Evolutionary conservation across 1,284 basidiomycete genomes (phyloP), one percentile per base, ranked within the genome.

Genomic region (Rhodotorula sp.): DNA sequence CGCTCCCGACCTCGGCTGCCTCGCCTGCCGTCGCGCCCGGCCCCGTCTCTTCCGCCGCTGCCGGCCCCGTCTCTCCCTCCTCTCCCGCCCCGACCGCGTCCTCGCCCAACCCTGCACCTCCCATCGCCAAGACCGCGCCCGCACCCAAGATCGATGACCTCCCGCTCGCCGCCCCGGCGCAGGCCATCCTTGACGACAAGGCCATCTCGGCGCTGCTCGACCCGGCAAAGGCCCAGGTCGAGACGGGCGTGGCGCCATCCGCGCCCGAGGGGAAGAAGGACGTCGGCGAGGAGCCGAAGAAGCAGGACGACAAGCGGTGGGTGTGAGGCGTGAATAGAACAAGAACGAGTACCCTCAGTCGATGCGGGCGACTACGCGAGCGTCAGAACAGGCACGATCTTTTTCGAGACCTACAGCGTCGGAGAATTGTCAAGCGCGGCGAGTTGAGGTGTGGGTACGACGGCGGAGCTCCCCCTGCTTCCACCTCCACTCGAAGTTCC

Each of bases 201-300:
- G 68, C 70, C 50, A 68, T 74, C 49, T 14, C 55, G 13, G 68
- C 55, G 46, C 9, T 76, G 25, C 61, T 76, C 23, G 73, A 72
- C n/a, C 72, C 72, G 5, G 73, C 68, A 0, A 55, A 58, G 54
- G 61, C 60, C 49, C 73, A 74, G 61, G 60, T 72, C 54, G 27
- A 66, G 45, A 53, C 62, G 23, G 68, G 73, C 9, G 34, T 66
- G 16, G 45, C 46, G 16, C 17, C n/a, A n/a, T n/a, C 60, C 7
- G 53, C 25, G 8, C 49, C 60, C 10, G 21, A 27, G 23, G 7
- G 55, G 16, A 34, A 23, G 21, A 42, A 52, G 50, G 42, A 52
- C 46, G 27, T 25, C 50, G 61, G 53, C 5, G 55, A 63, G 61
- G 52, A 62, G 42, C 17, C 67, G 50, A 21, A n/a, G 44, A 52